Conservation (phyloP, 1,139 yeast genomes). For the Debaryomyces psychrophilus region DNA sequence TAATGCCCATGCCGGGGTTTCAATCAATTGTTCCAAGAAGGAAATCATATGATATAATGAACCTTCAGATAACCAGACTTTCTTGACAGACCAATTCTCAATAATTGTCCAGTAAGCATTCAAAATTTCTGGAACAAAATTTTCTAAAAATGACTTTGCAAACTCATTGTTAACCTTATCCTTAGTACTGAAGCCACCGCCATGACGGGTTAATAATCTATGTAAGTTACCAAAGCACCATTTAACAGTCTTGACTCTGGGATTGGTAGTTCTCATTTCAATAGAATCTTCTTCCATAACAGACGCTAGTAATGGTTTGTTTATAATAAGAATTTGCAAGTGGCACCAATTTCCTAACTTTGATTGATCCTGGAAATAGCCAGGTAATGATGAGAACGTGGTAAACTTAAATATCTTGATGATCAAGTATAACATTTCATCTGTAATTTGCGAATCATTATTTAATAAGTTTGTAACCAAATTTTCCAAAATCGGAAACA, state of each 20-base stretch:
- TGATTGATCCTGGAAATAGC: conserved; percentile 53
- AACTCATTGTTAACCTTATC: conserved; percentile 41
- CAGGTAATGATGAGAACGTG: conserved; percentile 59
- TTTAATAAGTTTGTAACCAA: conserved; percentile 46
- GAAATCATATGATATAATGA: conserved; percentile 64
- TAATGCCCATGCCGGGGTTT: conserved; percentile 56
- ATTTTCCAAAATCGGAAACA: conserved; percentile 60
- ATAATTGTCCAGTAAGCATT: conserved; percentile 61
- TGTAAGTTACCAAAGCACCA: conserved; percentile 76
- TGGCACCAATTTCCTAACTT: conserved; percentile 68
- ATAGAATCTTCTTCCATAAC: conserved; percentile 40
- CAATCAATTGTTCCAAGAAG: conserved; percentile 63
- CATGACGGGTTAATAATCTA: conserved; percentile 59
- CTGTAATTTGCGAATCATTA: conserved; percentile 38
- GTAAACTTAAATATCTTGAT: conserved; percentile 67
- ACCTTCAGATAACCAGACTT: conserved; percentile 63
- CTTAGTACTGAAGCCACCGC: conserved; percentile 49
- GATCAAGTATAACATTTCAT: conserved; percentile 61
- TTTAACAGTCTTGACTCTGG: conserved; percentile 63
- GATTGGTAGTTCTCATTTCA: conserved; percentile 41
- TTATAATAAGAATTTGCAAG: conserved; percentile 55
- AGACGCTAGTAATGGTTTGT: conserved; percentile 43
- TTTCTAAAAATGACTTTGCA: conserved; percentile 48
- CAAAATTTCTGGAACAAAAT: conserved; percentile 64
- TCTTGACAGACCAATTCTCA: conserved; percentile 58